Conservation (phyloP, 2,329 filamentous ascomycete species). For the Paraphaeosphaeria minitans region DNA sequence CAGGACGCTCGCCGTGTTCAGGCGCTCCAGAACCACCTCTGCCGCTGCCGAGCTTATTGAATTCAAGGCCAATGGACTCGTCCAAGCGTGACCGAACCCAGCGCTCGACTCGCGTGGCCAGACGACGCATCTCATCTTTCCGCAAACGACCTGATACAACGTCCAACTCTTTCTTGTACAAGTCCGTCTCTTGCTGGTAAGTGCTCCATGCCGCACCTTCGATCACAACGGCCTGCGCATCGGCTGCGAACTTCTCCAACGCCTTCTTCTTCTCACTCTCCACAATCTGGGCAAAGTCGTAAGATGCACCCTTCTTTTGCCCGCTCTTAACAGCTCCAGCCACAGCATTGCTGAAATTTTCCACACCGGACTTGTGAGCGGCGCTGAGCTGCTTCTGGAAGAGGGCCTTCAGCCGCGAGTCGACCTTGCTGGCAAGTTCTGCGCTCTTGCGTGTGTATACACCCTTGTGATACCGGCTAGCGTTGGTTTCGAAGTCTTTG, state of each 20-base stretch:
- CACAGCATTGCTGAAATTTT: conserved; percentile 85
- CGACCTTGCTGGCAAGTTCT: conserved; percentile 86
- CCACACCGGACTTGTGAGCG: conserved; percentile 85
- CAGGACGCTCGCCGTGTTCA: conserved; percentile 72
- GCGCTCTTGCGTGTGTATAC: conserved; percentile 85
- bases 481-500: conserved; percentile 85
- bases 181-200: conserved; percentile 76
- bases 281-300: conserved; percentile 96
- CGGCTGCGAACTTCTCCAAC: conserved; percentile 73
- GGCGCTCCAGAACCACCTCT: conserved; percentile 81
- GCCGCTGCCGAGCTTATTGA: conserved; percentile 93
- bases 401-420: conserved; percentile 83
- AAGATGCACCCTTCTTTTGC: conserved; percentile 86
- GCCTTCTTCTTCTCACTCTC: conserved; percentile 78
- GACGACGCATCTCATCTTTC: conserved; percentile 92
- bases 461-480: conserved; percentile 94
- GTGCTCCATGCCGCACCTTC: conserved; percentile 85
- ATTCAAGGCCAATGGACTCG: conserved; percentile 88
- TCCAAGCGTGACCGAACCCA: conserved; percentile 89
- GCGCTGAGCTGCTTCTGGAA: conserved; percentile 88
- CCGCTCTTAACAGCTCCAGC: conserved; percentile 85
- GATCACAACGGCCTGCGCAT: conserved; percentile 76
- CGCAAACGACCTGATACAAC: conserved; percentile 83
- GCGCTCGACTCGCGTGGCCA: conserved; percentile 88
- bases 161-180: conserved; percentile 90